Evolutionary conservation across 2,329 filamentous ascomycete genomes (phyloP), one percentile per base, ranked within the genome.

Genomic region (Penicillium paneum): DNA sequence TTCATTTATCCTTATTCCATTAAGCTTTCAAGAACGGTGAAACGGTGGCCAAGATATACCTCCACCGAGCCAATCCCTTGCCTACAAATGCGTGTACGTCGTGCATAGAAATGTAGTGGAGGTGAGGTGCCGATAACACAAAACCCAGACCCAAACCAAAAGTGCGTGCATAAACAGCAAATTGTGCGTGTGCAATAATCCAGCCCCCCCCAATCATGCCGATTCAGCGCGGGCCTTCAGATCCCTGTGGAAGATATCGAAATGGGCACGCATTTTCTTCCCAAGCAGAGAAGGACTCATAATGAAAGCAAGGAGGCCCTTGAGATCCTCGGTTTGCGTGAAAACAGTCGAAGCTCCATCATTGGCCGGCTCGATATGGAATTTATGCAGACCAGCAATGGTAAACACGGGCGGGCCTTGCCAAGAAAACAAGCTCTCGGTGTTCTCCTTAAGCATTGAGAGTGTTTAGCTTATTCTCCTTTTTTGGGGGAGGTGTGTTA

Each of bases 361-460:
- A 29, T 63, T 59, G 15, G 55, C 51, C 1, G 61, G 55, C 29
- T 66, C 58, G 8, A 68, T 56, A 21, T 57, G 57, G 40, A 68
- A 68, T 44, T 60, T 57, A 49, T 67, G 64, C 26, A 62, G 48
- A 8, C 64, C 64, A 26, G 65, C 56, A 44, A 66, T 52, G 19
- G 62, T 64, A 48, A 61, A 63, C 7, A 66, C 65, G 8, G 64
- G 64, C 15, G 65, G 61, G n/a, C 65, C 65, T 48, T 68, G 65
- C 65, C 65, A 68, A 17, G 59, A 59, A 31, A 67, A 64, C 15
- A 64, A 41, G 15, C 21, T 54, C 43, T 67, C 64, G 5, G 59
- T 58, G 28, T 67, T 68, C 34, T 62, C 57, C 65, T 64, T 31
- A 8, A 31, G 21, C 7, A 5, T 13, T 49, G 13, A 8, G 13